Base-by-base conservation (phyloP, 345 rosid species). In the Bruguiera sexangula region DNA sequence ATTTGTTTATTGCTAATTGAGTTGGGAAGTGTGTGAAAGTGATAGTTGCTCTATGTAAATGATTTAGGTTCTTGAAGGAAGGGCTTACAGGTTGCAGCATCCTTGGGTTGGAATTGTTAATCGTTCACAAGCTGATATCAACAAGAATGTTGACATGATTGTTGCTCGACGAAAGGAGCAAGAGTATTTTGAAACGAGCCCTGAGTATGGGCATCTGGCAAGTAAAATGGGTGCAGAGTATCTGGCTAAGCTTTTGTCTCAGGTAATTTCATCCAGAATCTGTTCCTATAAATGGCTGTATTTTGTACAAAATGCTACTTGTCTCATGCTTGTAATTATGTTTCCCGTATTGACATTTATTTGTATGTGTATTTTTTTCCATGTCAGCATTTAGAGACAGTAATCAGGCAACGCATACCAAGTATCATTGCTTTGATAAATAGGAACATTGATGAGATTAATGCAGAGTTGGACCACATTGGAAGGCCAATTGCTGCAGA, bases 31-130 rank as follows among this genome's bases (percentile, higher is more conserved):
- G 53, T 68, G 26, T 69, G 22, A 76, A 60, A 31, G 19, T 77
- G 59, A 81, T 72, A 54, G 60, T 73, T 69, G 55, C 74, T 60
- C 27, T 62, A 16, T 51, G 20, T 37, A 60, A 66, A 62, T 77
- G 74, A 66, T 69, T 68, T 74, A 92, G 98, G 97, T 95, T 84
- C 87, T 95, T 46, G 99, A 95, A 83, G 99, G 99, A 72, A 83
- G 96, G 82, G 71, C 97, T 5, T 95, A 95, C 70, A 90, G 94
- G 73, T 84, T 95, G 77, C 99, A 92, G 71, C 98, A 92, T 88
- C 99, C 97, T 63, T 95, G 99, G 99, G 99, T 92, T 53, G 99
- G 99, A 75, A 90, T 92, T 68, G 99, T 95, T 75, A 95, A 95
- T 83, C 98, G 99, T 68, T 95, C 99, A 29, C 99, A 95, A 85